Evolutionary conservation across 2,329 filamentous ascomycete species (phyloP), one percentile per base, ranked within the genome.

Genomic region (Botrytis squamosa): DNA sequence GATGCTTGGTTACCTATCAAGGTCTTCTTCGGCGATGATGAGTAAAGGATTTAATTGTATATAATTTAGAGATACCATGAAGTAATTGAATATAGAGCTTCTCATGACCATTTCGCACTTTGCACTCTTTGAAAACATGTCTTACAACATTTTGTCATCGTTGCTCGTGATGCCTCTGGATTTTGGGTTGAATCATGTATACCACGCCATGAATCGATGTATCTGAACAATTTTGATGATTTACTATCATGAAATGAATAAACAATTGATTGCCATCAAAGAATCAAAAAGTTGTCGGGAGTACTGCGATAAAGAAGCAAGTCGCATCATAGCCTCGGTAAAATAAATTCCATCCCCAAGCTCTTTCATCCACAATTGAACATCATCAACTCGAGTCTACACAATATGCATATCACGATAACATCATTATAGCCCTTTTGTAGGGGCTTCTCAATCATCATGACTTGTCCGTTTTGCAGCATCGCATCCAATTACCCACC

Each of bases 1-100:
- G 93, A 95, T 81, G 83, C 81, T 42, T 95, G 92, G 90, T 81
- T 93, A 79, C 93, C 92, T 0, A 83, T 92, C 75, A 91, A 90
- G 86, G 92, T 95, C 52, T 96, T 96, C 86, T 93, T 93, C 81
- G 92, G 92, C 12, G 92, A 95, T 79, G 92, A 94, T 80, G 92
- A 95, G 38, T 73, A 73, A n/a, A 40, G 42, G 55, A 20, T 62
- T 44, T 69, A 60, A 85, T 94, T 89, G 80, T 68, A 71, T 74
- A 46, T 57, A 29, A 75, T 72, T 62, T 72, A 72, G 63, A 65
- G 63, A 72, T 74, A 72, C 62, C 60, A 69, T 64, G 44, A 67
- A 74, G 63, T 33, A 68, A 72, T 49, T 14, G 22, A 44, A 62
- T 69, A 40, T 69, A n/a, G 40, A 69, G 49, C 49, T 57, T 57